Conservation (phyloP, 306 rosid species). For the Fragaria ananassa region DNA sequence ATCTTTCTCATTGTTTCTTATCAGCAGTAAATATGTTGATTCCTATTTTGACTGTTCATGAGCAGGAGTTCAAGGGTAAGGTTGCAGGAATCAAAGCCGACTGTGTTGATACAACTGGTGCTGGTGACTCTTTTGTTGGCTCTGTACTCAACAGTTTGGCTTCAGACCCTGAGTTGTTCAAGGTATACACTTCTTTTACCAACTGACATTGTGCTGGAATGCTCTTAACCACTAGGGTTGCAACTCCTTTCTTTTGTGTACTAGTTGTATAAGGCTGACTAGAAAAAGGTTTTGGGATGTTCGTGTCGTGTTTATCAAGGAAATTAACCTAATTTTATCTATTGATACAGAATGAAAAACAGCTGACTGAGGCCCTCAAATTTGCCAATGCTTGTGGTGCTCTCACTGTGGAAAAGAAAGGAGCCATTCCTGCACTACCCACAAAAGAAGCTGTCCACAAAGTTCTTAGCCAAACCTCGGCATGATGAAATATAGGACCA, state of each 20-base stretch:
- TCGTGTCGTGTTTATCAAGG: not conserved
- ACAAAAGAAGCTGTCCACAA: slow-evolving; percentile 53
- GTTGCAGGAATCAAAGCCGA: slow-evolving; percentile 63
- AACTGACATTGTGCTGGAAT: not conserved
- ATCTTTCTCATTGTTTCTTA: not conserved
- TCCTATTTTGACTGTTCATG: not conserved
- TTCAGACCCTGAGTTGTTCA: slow-evolving; percentile 45
- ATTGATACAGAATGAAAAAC: slow-evolving; percentile 49
- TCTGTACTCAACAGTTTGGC: slow-evolving; percentile 60
- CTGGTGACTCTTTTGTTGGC: slow-evolving; percentile 87
- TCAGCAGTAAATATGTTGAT: not conserved
- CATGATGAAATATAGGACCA: not conserved
- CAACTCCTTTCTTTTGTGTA: not conserved
- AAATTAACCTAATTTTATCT: not conserved
- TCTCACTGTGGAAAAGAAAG: slow-evolving; percentile 62
- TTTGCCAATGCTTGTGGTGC: slow-evolving; percentile 85
- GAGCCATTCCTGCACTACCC: slow-evolving; percentile 82
- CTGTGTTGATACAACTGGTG: slow-evolving; percentile 81
- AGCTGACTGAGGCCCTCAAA: slow-evolving; percentile 47
- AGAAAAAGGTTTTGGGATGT: not conserved
- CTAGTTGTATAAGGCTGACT: not conserved
- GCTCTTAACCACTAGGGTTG: not conserved
- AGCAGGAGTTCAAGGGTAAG: slow-evolving; percentile 66
- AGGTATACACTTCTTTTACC: slow-evolving; percentile 35
- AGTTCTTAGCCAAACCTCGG: slow-evolving; percentile 39